Base-by-base conservation (phyloP, 2,329 filamentous ascomycete genomes). In the Verticillium longisporum region DNA sequence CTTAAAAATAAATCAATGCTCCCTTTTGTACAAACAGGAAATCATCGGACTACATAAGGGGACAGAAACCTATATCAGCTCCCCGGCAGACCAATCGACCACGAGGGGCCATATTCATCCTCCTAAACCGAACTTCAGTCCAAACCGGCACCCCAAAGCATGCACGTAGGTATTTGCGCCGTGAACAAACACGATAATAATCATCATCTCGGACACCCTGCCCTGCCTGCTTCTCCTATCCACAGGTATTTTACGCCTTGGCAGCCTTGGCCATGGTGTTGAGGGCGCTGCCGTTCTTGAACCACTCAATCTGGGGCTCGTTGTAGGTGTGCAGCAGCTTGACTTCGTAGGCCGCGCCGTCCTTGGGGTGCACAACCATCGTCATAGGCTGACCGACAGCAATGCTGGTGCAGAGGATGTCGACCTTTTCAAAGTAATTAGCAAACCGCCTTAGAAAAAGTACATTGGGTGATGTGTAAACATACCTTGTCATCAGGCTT, bases 291-390 rank as follows among this genome's bases (percentile, higher is more conserved):
- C 95, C 95, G 77, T 98, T 96, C 85, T 92, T 93, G 87, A 99
- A 99, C 95, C 95, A 99, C 81, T 97, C 90, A 66, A 99, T 89
- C 83, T 99, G 95, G 69, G 90, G 87, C 76, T 92, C 92, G 85
- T 99, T 99, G 88, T 97, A 99, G 67, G 95, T 99, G 83, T 99
- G 95, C 68, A 85, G 84, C 70, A 99, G 88, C 79, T 90, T 83
- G 70, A 97, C 74, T 66, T 97, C 89, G 78, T 91, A 97, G 32
- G 88, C 61, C 72, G 60, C 62, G 67, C 93, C 93, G 69, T 95
- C 85, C 82, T 92, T 91, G 73, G 93, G 93, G 84, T 97, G 93
- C 62, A 99, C 93, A 66, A 84, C 84, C 79, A 98, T 88, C 66
- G 91, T 96, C 72, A 99, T 80, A 69, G 95, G 93, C 87, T 97